Base-by-base conservation (phyloP, 1,284 basidiomycete species). In the Limonomyces culmigenus region DNA sequence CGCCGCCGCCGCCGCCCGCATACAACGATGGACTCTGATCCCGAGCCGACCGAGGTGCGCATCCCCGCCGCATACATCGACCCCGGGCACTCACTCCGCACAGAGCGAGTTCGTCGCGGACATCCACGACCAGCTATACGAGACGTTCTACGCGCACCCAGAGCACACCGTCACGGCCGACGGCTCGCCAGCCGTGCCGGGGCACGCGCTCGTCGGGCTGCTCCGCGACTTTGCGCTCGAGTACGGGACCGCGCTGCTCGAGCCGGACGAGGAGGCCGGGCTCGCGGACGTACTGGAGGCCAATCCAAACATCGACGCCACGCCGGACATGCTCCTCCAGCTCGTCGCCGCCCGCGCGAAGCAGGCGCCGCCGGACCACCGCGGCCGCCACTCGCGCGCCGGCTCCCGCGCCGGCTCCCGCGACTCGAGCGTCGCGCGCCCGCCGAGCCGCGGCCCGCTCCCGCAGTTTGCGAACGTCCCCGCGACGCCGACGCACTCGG, bases 221-320 rank as follows among this genome's bases (percentile, higher is more conserved):
- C 62, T 84, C 27, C 61, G 63, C 23, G 58, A 66, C 18, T 74
- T 77, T 45, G 67, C 72, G 3, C 58, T 67, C 21, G 52, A 65
- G 11, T 70, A n/a, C n/a, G n/a, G 67, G 41, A 65, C 70, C 5
- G 59, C 63, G 18, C 63, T 84, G 19, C 57, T 80, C 45, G 60
- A 60, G 11, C 55, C 60, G 15, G 60, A 69, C 17, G 79, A 83
- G 51, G 64, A 69, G 45, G 56, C 56, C 14, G 56, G 65, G 55
- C 62, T 84, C 40, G 63, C 65, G 27, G 41, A 54, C 10, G 53
- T 84, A 33, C 55, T 80, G 38, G 62, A 58, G 13, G 54, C 52
- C 34, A 73, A 75, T 45, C 75, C 74, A 0, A 74, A 64, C 15
- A 59, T 81, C 34, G 64, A 73, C 50, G 72, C 77, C 17, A 79